Evolutionary conservation across 805 yeast genomes (phyloP).

Genomic region (Metschnikowia lunata): DNA sequence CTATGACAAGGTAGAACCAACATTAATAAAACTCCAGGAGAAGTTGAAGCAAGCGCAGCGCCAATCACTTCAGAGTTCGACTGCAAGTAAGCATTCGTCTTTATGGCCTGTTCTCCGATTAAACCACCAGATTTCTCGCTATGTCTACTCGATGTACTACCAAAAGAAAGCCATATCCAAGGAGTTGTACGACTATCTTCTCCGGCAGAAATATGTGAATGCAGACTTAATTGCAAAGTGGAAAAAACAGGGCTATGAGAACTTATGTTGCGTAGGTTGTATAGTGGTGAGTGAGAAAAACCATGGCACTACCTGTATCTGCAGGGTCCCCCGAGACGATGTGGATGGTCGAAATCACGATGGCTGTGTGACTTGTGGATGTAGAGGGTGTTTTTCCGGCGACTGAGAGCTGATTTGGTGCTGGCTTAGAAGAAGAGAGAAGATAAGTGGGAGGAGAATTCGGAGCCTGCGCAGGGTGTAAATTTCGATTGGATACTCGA

Average conservation of each 20-base stretch:
- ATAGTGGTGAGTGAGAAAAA: constrained; percentile 59
- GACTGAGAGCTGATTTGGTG: constrained; percentile 39
- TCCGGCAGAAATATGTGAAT: constrained; percentile 65
- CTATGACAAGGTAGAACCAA: constrained; percentile 62
- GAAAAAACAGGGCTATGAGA: constrained; percentile 83
- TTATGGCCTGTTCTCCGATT: constrained; percentile 68
- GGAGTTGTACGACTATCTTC: constrained; percentile 69
- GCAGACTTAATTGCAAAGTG: constrained; percentile 71
- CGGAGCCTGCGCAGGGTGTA: constrained; percentile 37
- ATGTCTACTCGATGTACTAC: constrained; percentile 70
- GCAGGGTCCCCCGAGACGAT: constrained; percentile 73
- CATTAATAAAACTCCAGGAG: constrained; percentile 53
- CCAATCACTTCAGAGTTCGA: constrained; percentile 32
- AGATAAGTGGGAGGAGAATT: constrained; percentile 23
- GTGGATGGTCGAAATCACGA: constrained; percentile 30
- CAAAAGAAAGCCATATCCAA: constrained; percentile 61
- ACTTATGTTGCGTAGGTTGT: constrained; percentile 78
- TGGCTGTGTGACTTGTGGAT: constrained; percentile 77
- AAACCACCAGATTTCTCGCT: constrained; percentile 73
- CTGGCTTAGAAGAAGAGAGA: background rate
- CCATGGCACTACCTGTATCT: constrained; percentile 66
- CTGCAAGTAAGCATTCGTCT: constrained; percentile 43
- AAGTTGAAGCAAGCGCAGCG: constrained; percentile 50
- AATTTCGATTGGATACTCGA: constrained; percentile 37
- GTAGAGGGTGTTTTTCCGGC: constrained; percentile 72